Base-by-base conservation (phyloP, 2,329 filamentous ascomycete genomes). In the Diplodia mutila region DNA sequence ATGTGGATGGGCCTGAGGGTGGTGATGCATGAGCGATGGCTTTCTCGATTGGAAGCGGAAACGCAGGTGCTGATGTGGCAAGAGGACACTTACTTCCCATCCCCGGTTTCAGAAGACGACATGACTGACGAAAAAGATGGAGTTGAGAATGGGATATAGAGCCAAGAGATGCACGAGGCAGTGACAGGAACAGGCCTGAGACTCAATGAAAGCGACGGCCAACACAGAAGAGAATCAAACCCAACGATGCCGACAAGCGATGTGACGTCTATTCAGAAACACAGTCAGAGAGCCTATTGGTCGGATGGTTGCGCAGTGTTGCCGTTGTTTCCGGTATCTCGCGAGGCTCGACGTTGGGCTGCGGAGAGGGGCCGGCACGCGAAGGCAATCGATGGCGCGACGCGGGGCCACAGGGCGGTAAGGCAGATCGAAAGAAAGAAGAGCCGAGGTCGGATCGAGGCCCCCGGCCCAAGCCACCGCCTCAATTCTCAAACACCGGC, bases 1-100 rank as follows among this genome's bases (percentile, higher is more conserved):
- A 91, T 81, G 70, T 89, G 84, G 29, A 84, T 80, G 42, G 77
- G 69, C 21, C 64, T 66, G 21, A 25, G 16, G 54, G 8, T 7
- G 29, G 4, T 5, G 42, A 61, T 14, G 14, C 3, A 16, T 66
- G 27, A 66, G 64, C 42, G 27, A 27, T 21, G 25, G 6, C 16
- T 12, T 5, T 12, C 4, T 21, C 4, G 14, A 37, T 3, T 5
- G 42, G 25, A 4, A 27, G 42, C 39, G 18, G 18, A n/a, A n/a
- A 42, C 0, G 39, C 39, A 18, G 5, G 4, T 9, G 6, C 39
- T 42, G 18, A n/a, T 11, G 9, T 3, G 12, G 32, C 7, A 21
- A 25, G 23, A 23, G 34, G 42, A 46, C 11, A 51, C 64, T 39
- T 51, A 66, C 64, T 52, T 66, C 16, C 34, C 39, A 37, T 51